Percentiles rank a stretch among this genome's conserved stretches.
Evolutionary conservation across 2,329 filamentous ascomycete genomes (phyloP).

Genomic region (Botrytis porri): DNA sequence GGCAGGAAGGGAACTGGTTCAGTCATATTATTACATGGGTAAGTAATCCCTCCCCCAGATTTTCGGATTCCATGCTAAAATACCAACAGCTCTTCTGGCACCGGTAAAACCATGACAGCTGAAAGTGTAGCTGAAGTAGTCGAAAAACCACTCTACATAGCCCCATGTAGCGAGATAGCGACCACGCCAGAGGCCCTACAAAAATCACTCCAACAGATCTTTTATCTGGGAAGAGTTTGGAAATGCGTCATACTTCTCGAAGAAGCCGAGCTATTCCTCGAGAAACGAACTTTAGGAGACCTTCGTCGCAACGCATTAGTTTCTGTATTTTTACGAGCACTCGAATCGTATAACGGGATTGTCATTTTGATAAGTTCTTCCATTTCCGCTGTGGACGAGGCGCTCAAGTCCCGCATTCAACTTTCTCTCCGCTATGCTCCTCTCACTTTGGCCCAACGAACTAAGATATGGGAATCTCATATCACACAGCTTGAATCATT

Average conservation of each 20-base stretch:
- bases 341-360: constrained; percentile 43
- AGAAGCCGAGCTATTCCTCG: constrained; percentile 17
- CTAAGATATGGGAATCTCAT: constrained; percentile 21
- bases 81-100: constrained; percentile 9
- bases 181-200: constrained; percentile 3
- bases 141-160: constrained; percentile 12
- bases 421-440: constrained; percentile 34
- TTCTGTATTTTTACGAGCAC: constrained; percentile 39
- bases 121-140: constrained; percentile 16
- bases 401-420: constrained; percentile 40
- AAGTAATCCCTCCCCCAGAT: background rate
- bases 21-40: constrained; percentile 17
- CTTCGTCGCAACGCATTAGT: constrained; percentile 16
- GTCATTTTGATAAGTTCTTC: constrained; percentile 44
- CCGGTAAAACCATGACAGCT: constrained; percentile 16
- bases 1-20: constrained; percentile 11
- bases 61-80: background rate
- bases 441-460: constrained; percentile 16
- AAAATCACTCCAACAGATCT: constrained; percentile 9
- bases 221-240: constrained; percentile 15
- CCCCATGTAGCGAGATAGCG: constrained; percentile 13
- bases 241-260: constrained; percentile 18
- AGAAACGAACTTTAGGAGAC: constrained; percentile 12
- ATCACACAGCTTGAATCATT: constrained; percentile 42
- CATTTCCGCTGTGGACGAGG: constrained; percentile 40